These are phyloP conservation scores for Colletotrichum paranaense DNA, from an alignment of 2,329 filamentous ascomycete genomes.

Conservation along the genomic window DNA sequence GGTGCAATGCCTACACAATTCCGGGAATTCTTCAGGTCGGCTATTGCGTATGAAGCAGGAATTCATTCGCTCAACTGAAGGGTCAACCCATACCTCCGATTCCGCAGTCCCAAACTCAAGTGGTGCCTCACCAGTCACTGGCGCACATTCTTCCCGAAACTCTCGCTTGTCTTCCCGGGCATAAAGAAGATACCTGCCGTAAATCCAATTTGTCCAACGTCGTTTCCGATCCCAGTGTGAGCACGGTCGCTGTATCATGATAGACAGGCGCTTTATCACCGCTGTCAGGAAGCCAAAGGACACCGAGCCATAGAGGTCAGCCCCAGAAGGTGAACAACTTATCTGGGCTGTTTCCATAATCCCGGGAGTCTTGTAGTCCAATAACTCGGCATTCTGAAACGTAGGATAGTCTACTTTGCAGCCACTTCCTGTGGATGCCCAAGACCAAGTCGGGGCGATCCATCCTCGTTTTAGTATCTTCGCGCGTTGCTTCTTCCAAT, in stretches of 20 bases:
- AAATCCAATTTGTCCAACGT: background rate
- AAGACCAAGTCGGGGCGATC: slow-evolving; percentile 20
- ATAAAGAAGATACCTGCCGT: background rate
- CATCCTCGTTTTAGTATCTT: background rate
- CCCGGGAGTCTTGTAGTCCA: background rate
- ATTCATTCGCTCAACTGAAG: background rate
- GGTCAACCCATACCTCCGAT: slow-evolving; percentile 7
- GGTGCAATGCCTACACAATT: background rate
- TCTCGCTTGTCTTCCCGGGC: background rate
- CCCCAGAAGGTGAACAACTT: background rate
- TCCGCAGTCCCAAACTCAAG: background rate
- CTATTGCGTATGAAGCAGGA: background rate
- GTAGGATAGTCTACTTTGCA: slow-evolving; percentile 6
- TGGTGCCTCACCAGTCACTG: background rate
- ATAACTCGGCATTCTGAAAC: background rate
- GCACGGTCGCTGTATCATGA: slow-evolving; percentile 12
- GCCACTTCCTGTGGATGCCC: slow-evolving; percentile 11
- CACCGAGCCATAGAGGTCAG: slow-evolving; percentile 2
- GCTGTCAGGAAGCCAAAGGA: background rate
- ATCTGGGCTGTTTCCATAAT: background rate
- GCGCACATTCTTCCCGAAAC: background rate
- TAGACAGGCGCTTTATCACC: background rate
- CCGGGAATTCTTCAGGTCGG: too few species aligned
- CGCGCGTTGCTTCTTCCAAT: background rate
- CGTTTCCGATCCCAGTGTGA: background rate